phyloP scores from a whole-genome alignment of 2,329 filamentous ascomycete species.

The Fusarium nygamai region DNA sequence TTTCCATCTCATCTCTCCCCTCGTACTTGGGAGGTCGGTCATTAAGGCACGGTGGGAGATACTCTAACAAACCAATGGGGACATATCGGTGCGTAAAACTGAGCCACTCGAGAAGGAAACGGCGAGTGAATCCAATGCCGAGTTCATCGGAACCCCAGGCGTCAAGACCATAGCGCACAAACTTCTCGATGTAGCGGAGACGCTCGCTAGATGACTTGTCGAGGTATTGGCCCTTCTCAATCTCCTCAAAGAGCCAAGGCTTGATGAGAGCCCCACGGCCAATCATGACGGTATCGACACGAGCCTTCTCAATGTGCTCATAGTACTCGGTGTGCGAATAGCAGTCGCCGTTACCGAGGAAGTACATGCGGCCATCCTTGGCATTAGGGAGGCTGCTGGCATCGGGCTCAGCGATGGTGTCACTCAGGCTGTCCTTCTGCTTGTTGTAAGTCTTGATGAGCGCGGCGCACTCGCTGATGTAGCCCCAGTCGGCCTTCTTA shows the following conservation, averaged over 20 bases:
- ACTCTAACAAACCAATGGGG: slow-evolving; percentile 86
- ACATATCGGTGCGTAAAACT: slow-evolving; percentile 95
- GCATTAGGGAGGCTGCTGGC: slow-evolving; percentile 74
- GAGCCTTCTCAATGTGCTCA: slow-evolving; percentile 77
- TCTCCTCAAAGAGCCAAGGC: slow-evolving; percentile 98
- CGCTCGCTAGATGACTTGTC: slow-evolving; percentile 94
- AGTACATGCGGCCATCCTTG: slow-evolving; percentile 78
- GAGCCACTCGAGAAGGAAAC: slow-evolving; percentile 95
- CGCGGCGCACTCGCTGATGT: slow-evolving; percentile 89
- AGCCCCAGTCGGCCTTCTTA: slow-evolving; percentile 90
- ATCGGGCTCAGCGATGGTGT: slow-evolving; percentile 84
- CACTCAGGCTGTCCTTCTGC: slow-evolving; percentile 71
- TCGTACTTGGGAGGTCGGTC: slow-evolving; percentile 87
- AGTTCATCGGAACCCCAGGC: slow-evolving; percentile 97
- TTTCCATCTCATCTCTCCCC: slow-evolving; percentile 91
- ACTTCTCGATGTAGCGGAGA: slow-evolving; percentile 86
- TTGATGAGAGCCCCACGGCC: slow-evolving; percentile 96
- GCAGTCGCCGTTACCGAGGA: slow-evolving; percentile 96
- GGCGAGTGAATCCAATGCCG: slow-evolving; percentile 87
- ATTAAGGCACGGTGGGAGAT: slow-evolving; percentile 87
- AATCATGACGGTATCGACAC: slow-evolving; percentile 95
- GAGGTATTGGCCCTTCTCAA: slow-evolving; percentile 88
- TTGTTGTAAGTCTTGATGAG: slow-evolving; percentile 84
- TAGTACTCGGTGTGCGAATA: slow-evolving; percentile 93
- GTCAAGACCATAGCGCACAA: slow-evolving; percentile 88